phyloP scores from a whole-genome alignment of 768 basidiomycete species.

The Infundibulicybe gibba region DNA sequence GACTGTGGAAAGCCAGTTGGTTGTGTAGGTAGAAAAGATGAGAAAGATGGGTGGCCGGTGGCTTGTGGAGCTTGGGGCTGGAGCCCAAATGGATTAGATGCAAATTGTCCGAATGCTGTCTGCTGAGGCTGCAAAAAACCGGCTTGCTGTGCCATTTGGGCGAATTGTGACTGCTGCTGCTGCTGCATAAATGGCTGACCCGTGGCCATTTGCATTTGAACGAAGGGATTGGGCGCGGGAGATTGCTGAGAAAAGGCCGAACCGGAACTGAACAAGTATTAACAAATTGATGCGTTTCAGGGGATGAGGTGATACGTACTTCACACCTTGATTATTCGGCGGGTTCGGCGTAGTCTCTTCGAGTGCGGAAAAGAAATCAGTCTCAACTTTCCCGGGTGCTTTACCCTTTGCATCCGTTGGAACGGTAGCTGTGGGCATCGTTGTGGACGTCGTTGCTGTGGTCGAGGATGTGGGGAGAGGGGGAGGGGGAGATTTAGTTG shows the following conservation, averaged over 20 bases:
- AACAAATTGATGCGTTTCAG: not conserved
- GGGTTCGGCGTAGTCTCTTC: constrained; percentile 64
- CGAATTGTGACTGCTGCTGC: constrained; percentile 4
- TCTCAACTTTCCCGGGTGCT: constrained; percentile 41
- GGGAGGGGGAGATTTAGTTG: constrained; percentile 1
- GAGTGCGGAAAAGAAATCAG: constrained; percentile 89
- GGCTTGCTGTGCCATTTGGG: constrained; percentile 46
- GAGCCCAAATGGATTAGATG: constrained; percentile 43
- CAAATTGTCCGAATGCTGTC: constrained; percentile 32
- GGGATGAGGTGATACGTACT: constrained; percentile 25
- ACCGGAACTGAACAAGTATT: constrained; percentile 33
- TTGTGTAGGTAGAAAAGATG: constrained; percentile 55
- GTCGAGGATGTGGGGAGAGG: constrained; percentile 3
- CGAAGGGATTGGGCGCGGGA: constrained; percentile 74
- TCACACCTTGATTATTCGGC: constrained; percentile 64
- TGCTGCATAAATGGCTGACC: constrained; percentile 43
- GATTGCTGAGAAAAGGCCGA: constrained; percentile 54
- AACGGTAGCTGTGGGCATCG: too few species aligned
- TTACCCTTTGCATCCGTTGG: constrained; percentile 5
- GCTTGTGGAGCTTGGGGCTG: constrained; percentile 33
- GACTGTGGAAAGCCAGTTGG: constrained; percentile 35
- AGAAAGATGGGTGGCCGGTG: constrained; percentile 48
- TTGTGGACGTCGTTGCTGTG: constrained; percentile 12
- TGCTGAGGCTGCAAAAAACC: constrained; percentile 53
- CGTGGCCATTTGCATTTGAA: constrained; percentile 50